Percentiles rank a stretch among this genome's conserved stretches.
Evolutionary conservation across 2,329 filamentous ascomycete species (phyloP).

Genomic region (Colletotrichum horii): DNA sequence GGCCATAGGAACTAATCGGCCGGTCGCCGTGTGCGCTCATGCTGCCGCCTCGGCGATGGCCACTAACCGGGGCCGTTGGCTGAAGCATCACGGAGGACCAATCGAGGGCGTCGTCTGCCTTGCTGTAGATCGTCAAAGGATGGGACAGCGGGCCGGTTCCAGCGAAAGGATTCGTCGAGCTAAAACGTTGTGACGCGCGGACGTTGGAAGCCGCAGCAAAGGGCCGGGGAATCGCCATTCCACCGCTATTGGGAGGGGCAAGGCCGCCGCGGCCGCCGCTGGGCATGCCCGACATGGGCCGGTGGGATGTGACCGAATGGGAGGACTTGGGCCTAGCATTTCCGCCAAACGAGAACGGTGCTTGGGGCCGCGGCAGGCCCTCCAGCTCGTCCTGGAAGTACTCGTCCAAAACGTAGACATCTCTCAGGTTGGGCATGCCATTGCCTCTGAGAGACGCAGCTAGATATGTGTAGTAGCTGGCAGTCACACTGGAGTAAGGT

Average conservation of each 20-base stretch:
- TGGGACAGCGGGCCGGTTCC: conserved; percentile 48
- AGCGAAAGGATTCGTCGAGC: conserved; percentile 58
- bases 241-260: conserved; percentile 26
- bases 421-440: conserved; percentile 73
- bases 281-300: not conserved
- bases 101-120: conserved; percentile 61
- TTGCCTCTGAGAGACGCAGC: conserved; percentile 81
- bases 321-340: conserved; percentile 40
- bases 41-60: conserved; percentile 17
- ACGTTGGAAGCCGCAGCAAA: conserved; percentile 29
- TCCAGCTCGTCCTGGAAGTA: conserved; percentile 82
- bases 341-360: conserved; percentile 42
- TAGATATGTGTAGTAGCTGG: conserved; percentile 83
- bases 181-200: conserved; percentile 48
- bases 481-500: conserved; percentile 59
- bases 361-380: conserved; percentile 67
- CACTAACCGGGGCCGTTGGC: conserved; percentile 28
- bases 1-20: conserved; percentile 62
- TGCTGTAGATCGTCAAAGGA: conserved; percentile 65
- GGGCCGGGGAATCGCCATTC: conserved; percentile 28
- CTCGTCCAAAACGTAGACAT: conserved; percentile 86
- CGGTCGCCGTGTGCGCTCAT: conserved; percentile 34
- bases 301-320: conserved; percentile 26
- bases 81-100: conserved; percentile 63
- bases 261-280: conserved; percentile 22